Evolutionary conservation across 1,284 basidiomycete species (phyloP), one percentile per base, ranked within the genome.

Genomic region (Boletellus deceptivus): DNA sequence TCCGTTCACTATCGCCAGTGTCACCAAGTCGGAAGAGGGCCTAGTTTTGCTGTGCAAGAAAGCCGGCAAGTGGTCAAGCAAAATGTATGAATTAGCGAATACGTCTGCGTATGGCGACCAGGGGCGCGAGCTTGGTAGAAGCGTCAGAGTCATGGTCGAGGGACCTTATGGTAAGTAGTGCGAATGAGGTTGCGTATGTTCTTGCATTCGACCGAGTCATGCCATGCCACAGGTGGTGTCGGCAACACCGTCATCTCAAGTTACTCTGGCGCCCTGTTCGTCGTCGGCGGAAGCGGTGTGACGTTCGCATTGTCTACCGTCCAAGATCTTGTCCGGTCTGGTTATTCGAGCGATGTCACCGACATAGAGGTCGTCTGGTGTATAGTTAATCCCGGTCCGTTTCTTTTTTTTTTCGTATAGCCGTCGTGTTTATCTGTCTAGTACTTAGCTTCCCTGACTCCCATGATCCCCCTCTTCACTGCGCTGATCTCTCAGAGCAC

Each of bases 1-100:
- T 59, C 89, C 90, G 0, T 91, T 91, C 66, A 91, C 90, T 0
- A 89, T 93, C 67, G 74, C 85, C 50, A 82, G 75, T 55, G 69
- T 68, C 33, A 55, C 58, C 53, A 64, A 69, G 40, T 70, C 69
- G 4, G 59, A 70, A 9, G 80, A 80, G 40, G 84, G 83, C 2
- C 65, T 85, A 38, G 77, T 83, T 16, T 69, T 87, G 46, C 61
- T 88, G 61, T 77, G 76, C 60, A 85, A 86, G 72, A 82, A 80
- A 59, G 64, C 75, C 0, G 87, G 87, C 6, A 69, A 70, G 18
- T 90, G 88, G 88, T 86, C 86, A 18, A 70, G 62, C 11, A 75
- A 67, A 40, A 67, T 89, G 49, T 85, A 79, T 55, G 75, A 78
- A 22, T 67, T 83, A 41, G 81, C 86, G 2, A 75, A 74, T 53